These are phyloP conservation scores for Mycena leptocephala DNA, from an alignment of 768 basidiomycete species.

Conservation along the genomic window DNA sequence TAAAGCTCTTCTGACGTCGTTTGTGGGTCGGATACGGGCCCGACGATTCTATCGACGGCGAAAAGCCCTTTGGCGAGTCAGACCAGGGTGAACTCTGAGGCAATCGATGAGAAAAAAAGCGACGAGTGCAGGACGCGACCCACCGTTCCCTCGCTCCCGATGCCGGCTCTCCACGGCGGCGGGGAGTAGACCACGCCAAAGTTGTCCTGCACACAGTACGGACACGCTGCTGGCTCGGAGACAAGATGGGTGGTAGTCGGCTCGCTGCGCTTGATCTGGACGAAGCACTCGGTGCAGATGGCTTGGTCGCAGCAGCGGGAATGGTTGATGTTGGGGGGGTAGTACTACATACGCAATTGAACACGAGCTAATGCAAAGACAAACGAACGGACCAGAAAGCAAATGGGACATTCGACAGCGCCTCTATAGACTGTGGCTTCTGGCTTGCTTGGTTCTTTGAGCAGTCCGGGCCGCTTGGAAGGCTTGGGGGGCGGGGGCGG, in stretches of 20 bases:
- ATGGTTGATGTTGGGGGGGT: constrained; percentile 96
- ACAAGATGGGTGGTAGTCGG: constrained; percentile 96
- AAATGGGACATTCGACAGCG: constrained; percentile 97
- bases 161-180: constrained; percentile 86
- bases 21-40: constrained; percentile 69
- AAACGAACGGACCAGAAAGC: constrained; percentile 86
- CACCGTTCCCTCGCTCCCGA: constrained; percentile 82
- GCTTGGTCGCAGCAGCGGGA: constrained; percentile 99
- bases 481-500: constrained; percentile 53
- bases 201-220: constrained; percentile 97
- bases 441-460: constrained; percentile 79
- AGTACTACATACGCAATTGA: constrained; percentile 77
- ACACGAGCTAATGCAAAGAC: constrained; percentile 28
- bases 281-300: constrained; percentile 99
- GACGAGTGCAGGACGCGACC: constrained; percentile 45
- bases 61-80: constrained; percentile 67
- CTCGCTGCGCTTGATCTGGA: constrained; percentile 97
- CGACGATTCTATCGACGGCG: constrained; percentile 54
- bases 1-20: constrained; percentile 90
- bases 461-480: constrained; percentile 66
- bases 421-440: constrained; percentile 89
- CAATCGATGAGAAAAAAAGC: constrained; percentile 23
- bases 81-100: constrained; percentile 60
- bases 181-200: constrained; percentile 94
- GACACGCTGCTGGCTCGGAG: constrained; percentile 97